phyloP scores from a whole-genome alignment of 2,329 filamentous ascomycete species.

The Aspergillus calidoustus region DNA sequence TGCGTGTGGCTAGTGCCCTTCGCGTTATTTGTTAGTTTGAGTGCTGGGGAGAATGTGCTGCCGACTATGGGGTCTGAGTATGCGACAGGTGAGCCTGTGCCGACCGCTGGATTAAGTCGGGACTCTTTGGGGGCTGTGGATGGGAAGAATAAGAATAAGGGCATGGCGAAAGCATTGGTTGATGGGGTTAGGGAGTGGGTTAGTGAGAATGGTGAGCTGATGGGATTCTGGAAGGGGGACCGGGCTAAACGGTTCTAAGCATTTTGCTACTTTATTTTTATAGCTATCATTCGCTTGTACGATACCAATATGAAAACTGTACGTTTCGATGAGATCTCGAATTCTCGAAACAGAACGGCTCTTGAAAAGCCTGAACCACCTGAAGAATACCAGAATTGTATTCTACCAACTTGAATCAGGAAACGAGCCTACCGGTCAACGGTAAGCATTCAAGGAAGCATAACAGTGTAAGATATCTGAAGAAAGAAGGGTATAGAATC shows the following conservation, averaged over 20 bases:
- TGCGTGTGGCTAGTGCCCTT: constrained; percentile 98
- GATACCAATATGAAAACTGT: neutral
- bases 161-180: constrained; percentile 68
- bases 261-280: neutral
- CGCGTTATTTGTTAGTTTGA: constrained; percentile 89
- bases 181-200: constrained; percentile 64
- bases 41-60: constrained; percentile 91
- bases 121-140: constrained; percentile 30
- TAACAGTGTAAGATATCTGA: constrained; percentile 6
- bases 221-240: constrained; percentile 67
- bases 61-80: constrained; percentile 87
- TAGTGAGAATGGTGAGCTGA: constrained; percentile 63
- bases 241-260: constrained; percentile 54
- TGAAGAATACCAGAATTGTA: neutral
- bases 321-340: neutral
- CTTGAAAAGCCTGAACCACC: neutral
- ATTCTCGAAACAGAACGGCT: neutral
- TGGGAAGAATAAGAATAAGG: constrained; percentile 55
- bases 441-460: neutral
- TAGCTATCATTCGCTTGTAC: constrained; percentile 4
- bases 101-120: constrained; percentile 32
- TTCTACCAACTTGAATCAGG: neutral
- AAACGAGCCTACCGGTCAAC: constrained; percentile 1
- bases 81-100: constrained; percentile 57
- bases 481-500: constrained; percentile 16